phyloP scores from a whole-genome alignment of 352 stramenopile genomes.

The Globisporangium acanthophoron region DNA sequence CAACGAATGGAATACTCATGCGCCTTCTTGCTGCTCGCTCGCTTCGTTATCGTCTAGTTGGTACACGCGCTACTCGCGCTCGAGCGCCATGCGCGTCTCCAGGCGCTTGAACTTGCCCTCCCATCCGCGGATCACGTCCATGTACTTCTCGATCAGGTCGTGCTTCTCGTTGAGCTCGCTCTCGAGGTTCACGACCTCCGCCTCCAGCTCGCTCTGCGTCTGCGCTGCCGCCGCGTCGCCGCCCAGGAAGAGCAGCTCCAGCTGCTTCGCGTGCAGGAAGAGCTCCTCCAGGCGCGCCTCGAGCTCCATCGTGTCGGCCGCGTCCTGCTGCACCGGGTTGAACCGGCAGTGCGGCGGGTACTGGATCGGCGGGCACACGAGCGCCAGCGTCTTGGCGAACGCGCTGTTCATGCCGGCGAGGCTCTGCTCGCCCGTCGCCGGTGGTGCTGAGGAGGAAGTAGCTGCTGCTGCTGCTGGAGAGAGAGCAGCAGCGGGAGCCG shows the following conservation, averaged over 20 bases:
- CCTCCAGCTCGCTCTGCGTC: constrained; percentile 54
- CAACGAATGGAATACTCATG: too few relatives aligned
- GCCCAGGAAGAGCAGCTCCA: constrained; percentile 69
- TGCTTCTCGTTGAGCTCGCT: constrained; percentile 78
- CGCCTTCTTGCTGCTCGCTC: background rate
- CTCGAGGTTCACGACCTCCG: constrained; percentile 72
- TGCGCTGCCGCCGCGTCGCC: constrained; percentile 14
- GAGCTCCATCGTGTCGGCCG: constrained; percentile 69
- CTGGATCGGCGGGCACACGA: constrained; percentile 76
- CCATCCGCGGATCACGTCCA: constrained; percentile 76
- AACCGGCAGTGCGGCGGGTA: constrained; percentile 82
- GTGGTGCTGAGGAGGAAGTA: background rate
- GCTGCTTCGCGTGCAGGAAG: constrained; percentile 78
- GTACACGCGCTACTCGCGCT: constrained; percentile 27
- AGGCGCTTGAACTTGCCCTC: constrained; percentile 82
- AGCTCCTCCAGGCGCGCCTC: constrained; percentile 66
- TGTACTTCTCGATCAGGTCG: constrained; percentile 83
- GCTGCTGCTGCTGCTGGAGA: background rate
- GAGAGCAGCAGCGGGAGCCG: background rate
- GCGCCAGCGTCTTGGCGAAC: constrained; percentile 67
- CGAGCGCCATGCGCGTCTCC: constrained; percentile 56
- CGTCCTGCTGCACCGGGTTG: constrained; percentile 76
- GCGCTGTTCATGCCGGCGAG: constrained; percentile 68
- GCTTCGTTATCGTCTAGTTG: background rate
- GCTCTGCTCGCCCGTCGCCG: constrained; percentile 25